These are phyloP conservation scores for Moringa oleifera DNA, from an alignment of 345 rosid genomes.

Conservation along the genomic window DNA sequence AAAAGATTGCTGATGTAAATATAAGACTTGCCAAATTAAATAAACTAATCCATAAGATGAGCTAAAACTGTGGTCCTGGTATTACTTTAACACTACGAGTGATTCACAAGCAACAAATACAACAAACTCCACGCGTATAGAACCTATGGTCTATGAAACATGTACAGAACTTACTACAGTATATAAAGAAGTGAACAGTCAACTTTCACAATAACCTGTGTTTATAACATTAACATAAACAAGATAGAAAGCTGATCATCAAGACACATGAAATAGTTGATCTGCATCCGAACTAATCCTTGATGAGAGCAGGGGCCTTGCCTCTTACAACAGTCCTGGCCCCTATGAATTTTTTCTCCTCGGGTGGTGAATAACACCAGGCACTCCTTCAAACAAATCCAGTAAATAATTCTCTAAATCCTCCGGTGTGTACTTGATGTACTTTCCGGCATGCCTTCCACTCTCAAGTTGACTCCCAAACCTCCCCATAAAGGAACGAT, in stretches of 20 bases:
- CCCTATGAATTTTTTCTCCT: conserved; percentile 66
- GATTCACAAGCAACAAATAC: not conserved
- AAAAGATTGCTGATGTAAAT: not conserved
- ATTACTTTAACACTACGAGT: not conserved
- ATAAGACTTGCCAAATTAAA: not conserved
- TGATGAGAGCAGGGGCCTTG: conserved; percentile 18
- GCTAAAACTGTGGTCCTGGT: not conserved
- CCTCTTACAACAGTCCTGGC: conserved; percentile 25
- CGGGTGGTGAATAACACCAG: conserved; percentile 70
- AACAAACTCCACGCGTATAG: not conserved
- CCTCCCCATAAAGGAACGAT: conserved; percentile 85
- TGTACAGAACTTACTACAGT: conserved; percentile 51
- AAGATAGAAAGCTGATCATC: conserved; percentile 22
- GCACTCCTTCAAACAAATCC: conserved; percentile 84
- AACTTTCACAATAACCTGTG: conserved; percentile 35
- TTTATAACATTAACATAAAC: conserved; percentile 38
- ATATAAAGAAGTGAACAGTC: conserved; percentile 29
- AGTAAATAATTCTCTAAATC: conserved; percentile 75
- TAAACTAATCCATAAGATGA: not conserved
- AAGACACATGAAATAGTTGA: conserved; percentile 26
- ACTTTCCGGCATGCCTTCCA: conserved; percentile 83
- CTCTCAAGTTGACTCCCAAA: conserved; percentile 73
- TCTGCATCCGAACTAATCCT: conserved; percentile 22
- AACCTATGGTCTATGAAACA: conserved; percentile 32
- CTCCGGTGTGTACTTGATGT: conserved; percentile 88